Evolutionary conservation across 78 protist species (phyloP).

Genomic region (Dictyostelium intermedium): DNA sequence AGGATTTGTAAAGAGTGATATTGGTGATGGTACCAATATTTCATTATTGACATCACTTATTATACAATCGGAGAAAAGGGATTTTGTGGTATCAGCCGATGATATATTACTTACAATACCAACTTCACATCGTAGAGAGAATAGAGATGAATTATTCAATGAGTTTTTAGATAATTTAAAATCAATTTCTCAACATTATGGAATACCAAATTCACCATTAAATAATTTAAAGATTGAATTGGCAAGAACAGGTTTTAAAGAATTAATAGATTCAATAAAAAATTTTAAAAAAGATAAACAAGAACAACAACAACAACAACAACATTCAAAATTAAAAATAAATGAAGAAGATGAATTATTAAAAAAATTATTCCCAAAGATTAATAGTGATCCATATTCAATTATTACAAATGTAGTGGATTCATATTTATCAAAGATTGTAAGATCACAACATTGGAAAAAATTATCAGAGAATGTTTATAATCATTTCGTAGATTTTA

Average conservation of each 20-base stretch:
- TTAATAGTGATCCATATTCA: not conserved
- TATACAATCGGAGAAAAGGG: not conserved
- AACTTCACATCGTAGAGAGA: not conserved
- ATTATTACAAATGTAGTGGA: not conserved
- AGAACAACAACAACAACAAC: not conserved
- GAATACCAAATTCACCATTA: not conserved
- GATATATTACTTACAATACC: not conserved
- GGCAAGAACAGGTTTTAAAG: not conserved
- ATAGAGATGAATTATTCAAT: not conserved
- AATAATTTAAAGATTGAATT: not conserved
- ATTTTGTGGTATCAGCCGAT: not conserved
- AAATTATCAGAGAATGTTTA: not conserved
- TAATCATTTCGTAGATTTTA: not conserved
- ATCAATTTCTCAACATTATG: not conserved
- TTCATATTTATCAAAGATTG: not conserved
- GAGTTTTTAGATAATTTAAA: not conserved
- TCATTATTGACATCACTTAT: not conserved
- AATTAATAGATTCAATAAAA: not conserved
- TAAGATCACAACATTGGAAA: not conserved
- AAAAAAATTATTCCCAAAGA: not conserved
- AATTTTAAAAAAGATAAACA: not conserved
- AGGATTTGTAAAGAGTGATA: not conserved
- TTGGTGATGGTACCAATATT: not conserved
- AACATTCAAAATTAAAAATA: not conserved
- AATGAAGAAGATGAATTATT: not conserved